Evolutionary conservation across 73 alveolate genomes (phyloP), one percentile per base, ranked within the genome.

Genomic region (Stentor roeselii): DNA sequence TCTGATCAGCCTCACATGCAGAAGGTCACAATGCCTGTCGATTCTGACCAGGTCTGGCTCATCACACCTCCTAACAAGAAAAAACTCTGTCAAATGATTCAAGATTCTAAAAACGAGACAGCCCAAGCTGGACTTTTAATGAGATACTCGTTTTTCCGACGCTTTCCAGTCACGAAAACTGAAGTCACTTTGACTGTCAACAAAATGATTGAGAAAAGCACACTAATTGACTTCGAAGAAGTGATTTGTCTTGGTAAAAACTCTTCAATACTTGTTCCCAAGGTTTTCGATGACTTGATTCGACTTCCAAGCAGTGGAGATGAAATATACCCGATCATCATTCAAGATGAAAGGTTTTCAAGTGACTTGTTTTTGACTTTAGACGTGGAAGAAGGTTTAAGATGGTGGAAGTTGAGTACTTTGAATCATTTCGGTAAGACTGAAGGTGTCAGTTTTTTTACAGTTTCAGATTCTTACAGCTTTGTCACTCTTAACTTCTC

Each of bases 401-500:
- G 80, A 11, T 78, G 77, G 60, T 87, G 92, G 92, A 59, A 84
- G 38, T 40, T 87, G 78, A 38, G 59, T 0, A 78, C 59, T 85
- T 82, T 3, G 37, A 37, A 58, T 39, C 75, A 86, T 27, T 21
- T 42, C 2, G 58, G 60, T 75, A 60, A 39, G 21, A 75, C 86
- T 82, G 2, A 60, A 40, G 98, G 98, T 11, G 74, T 95, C 38
- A 88, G 86, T 75, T 91, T 90, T 80, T 93, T 90, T 42, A 90
- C 90, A 32, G 75, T 95, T 76, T 88, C 97, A 42, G 97, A 95
- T 84, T 60, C 88, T 78, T 92, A 77, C 78, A 88, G 98, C 4
- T 83, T 89, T 27, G 87, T 89, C 36, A 93, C 97, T 32, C 78
- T 90, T 78, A 95, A 96, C 38, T 92, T 91, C 89, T 92, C 95